Percentiles rank a stretch among this genome's conserved stretches.
Conservation (phyloP, 371 early-diverging fungal species). For the Nosema bombycis region DNA sequence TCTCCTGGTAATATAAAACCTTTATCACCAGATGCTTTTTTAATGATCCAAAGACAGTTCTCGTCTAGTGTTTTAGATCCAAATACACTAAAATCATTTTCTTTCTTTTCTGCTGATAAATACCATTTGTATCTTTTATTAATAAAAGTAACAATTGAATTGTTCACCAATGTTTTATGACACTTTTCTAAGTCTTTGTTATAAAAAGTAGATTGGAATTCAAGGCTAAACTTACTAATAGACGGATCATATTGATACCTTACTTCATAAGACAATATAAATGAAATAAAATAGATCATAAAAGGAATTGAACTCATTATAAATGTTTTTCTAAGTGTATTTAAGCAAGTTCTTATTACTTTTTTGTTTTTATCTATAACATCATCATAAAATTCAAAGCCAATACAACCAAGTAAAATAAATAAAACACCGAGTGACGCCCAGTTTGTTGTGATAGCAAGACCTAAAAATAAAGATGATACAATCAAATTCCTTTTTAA, state of each 20-base stretch:
- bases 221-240: neutral
- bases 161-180: neutral
- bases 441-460: neutral
- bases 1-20: neutral
- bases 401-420: neutral
- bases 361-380: constrained; percentile 1
- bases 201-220: neutral
- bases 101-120: neutral
- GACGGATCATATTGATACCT: neutral
- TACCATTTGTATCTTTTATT: constrained; percentile 2
- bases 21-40: neutral
- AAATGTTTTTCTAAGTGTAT: neutral
- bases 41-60: neutral
- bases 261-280: neutral
- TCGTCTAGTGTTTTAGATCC: neutral
- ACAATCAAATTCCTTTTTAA: neutral
- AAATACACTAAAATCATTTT: too few species aligned
- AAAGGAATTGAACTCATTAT: neutral
- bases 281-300: neutral
- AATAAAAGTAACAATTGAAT: constrained; percentile 12
- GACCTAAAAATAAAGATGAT: neutral
- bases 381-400: neutral
- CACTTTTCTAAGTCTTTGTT: neutral
- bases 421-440: neutral
- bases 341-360: neutral